A percentile compares a stretch with the other conserved stretches of the same genome.
phyloP scores from a whole-genome alignment of 805 yeast species.

The Barnettozyma populi region DNA sequence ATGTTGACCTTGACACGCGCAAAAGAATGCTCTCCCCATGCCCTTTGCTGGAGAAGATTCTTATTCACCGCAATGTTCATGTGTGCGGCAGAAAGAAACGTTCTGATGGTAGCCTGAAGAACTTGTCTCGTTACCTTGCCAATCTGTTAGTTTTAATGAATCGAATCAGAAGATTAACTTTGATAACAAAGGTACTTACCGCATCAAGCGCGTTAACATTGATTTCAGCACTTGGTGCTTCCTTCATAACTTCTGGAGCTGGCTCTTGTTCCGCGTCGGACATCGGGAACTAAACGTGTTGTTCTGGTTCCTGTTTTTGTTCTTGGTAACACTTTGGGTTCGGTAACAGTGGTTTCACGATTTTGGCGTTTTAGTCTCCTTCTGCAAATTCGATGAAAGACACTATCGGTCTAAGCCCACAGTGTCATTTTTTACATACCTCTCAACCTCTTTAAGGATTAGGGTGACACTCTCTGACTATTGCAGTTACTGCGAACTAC shows the following conservation, averaged over 20 bases:
- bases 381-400: too few relatives aligned
- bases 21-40: constrained; percentile 9
- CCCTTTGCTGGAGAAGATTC: constrained; percentile 9
- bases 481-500: too few relatives aligned
- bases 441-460: too few relatives aligned
- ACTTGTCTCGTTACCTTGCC: constrained; percentile 3
- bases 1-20: constrained; percentile 4
- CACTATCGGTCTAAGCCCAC: too few relatives aligned
- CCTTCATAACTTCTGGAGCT: background rate
- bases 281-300: background rate
- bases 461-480: too few relatives aligned
- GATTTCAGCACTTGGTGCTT: background rate
- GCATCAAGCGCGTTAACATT: background rate
- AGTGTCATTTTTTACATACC: too few relatives aligned
- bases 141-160: background rate
- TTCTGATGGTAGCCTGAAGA: constrained; percentile 6
- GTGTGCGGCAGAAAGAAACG: constrained; percentile 11
- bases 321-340: too few relatives aligned
- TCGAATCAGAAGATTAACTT: background rate
- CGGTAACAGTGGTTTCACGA: too few relatives aligned
- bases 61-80: constrained; percentile 11
- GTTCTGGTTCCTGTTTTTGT: too few relatives aligned
- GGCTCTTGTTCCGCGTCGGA: background rate
- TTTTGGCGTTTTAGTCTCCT: too few relatives aligned
- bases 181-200: background rate